A percentile compares a stretch with the other conserved stretches of the same genome.
Evolutionary conservation across 2,329 filamentous ascomycete species (phyloP).

Genomic region (Rhexocercosporidium sp.): DNA sequence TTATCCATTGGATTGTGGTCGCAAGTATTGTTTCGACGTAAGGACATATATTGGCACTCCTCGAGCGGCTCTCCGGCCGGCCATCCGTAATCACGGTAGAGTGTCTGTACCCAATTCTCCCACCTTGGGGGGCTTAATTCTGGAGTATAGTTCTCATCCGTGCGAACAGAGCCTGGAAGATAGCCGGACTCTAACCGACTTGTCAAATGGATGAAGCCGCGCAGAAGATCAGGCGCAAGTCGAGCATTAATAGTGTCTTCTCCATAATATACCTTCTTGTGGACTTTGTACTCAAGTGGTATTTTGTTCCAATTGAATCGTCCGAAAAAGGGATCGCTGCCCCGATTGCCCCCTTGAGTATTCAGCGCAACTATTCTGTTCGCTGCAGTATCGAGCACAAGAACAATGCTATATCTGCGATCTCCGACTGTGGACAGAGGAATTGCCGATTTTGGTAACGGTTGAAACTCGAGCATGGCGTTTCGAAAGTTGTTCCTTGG

Average conservation of each 20-base stretch:
- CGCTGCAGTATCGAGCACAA: conserved; percentile 13
- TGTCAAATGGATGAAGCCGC: conserved; percentile 15
- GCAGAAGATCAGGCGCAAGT: conserved; percentile 11
- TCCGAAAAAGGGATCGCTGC: conserved; percentile 14
- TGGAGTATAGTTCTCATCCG: conserved; percentile 10
- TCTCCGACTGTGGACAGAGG: conserved; percentile 10
- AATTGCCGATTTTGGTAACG: conserved; percentile 9
- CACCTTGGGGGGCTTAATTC: conserved; percentile 15
- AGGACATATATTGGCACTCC: conserved; percentile 12
- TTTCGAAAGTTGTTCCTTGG: neutral
- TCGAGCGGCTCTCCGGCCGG: conserved; percentile 14
- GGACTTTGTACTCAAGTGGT: conserved; percentile 5
- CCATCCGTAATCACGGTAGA: conserved; percentile 13
- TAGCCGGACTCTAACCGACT: conserved; percentile 1
- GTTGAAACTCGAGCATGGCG: neutral
- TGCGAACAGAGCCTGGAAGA: conserved; percentile 14
- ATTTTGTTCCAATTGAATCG: conserved; percentile 12
- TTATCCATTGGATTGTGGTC: conserved; percentile 15
- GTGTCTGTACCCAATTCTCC: conserved; percentile 17
- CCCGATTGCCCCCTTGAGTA: neutral
- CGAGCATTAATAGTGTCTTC: conserved; percentile 1
- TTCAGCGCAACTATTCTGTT: conserved; percentile 12
- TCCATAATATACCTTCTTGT: conserved; percentile 8
- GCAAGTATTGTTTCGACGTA: conserved; percentile 13
- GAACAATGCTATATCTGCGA: conserved; percentile 8